These are phyloP conservation scores for Kockiozyma suomiensis DNA, from an alignment of 805 yeast species.

Conservation along the genomic window DNA sequence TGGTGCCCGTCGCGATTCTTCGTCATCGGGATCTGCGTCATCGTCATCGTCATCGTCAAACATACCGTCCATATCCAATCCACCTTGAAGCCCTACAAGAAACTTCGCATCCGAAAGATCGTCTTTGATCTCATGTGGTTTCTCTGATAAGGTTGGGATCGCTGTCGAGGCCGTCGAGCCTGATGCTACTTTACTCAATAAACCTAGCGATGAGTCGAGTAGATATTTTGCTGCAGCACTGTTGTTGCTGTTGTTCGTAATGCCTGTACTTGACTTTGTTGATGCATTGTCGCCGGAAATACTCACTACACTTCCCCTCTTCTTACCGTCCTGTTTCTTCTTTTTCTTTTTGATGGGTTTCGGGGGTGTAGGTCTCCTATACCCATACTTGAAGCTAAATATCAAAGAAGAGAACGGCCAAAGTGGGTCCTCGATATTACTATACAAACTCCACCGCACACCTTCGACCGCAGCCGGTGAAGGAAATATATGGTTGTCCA, in stretches of 20 bases:
- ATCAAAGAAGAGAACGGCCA: slow-evolving; percentile 23
- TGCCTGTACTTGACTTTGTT: background rate
- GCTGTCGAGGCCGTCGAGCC: slow-evolving; percentile 18
- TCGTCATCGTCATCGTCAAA: slow-evolving; percentile 22
- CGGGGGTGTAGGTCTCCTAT: slow-evolving; percentile 21
- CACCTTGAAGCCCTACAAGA: slow-evolving; percentile 30
- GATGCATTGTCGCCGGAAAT: background rate
- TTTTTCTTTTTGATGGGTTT: slow-evolving; percentile 4
- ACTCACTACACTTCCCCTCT: background rate
- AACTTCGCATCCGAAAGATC: slow-evolving; percentile 32
- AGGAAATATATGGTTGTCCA: slow-evolving; percentile 32
- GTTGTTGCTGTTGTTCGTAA: background rate
- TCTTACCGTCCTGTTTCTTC: background rate
- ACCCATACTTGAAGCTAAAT: slow-evolving; percentile 24
- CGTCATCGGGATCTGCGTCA: slow-evolving; percentile 16
- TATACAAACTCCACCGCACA: slow-evolving; percentile 24
- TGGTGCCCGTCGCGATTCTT: background rate
- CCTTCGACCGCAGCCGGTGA: slow-evolving; percentile 29
- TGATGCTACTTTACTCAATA: slow-evolving; percentile 25
- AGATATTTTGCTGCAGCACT: slow-evolving; percentile 11
- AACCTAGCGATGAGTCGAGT: slow-evolving; percentile 20
- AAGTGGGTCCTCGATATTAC: slow-evolving; percentile 23
- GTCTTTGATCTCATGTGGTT: slow-evolving; percentile 17
- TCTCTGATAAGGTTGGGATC: background rate
- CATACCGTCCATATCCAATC: slow-evolving; percentile 24